Conservation (phyloP, 2,329 filamentous ascomycete species). For the Orbilia oligospora region DNA sequence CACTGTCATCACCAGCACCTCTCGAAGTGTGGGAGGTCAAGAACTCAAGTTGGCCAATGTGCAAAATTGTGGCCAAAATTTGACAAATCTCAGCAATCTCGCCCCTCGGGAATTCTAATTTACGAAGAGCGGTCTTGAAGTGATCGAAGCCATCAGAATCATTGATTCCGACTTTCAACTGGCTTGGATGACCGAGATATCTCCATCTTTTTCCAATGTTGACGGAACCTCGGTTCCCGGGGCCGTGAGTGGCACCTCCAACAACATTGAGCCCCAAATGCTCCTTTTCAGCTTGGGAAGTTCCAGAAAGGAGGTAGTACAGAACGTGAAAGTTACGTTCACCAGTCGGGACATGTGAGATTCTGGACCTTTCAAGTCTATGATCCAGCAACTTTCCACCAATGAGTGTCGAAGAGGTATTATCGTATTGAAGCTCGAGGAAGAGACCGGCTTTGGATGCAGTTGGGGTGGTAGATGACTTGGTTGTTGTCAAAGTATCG, state of each 20-base stretch:
- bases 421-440: conserved; percentile 97
- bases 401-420: conserved; percentile 87
- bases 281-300: conserved; percentile 87
- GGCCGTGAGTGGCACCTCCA: conserved; percentile 67
- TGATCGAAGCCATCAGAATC: conserved; percentile 95
- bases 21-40: conserved; percentile 84
- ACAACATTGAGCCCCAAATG: conserved; percentile 81
- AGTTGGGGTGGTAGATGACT: conserved; percentile 93
- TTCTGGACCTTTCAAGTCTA: conserved; percentile 89
- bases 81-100: conserved; percentile 99
- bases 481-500: conserved; percentile 95
- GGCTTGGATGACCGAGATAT: conserved; percentile 94
- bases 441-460: conserved; percentile 96
- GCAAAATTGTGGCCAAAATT: conserved; percentile 91
- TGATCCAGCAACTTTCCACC: conserved; percentile 96
- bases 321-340: conserved; percentile 96
- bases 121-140: conserved; percentile 94
- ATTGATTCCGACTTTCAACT: conserved; percentile 97
- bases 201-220: conserved; percentile 86
- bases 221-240: conserved; percentile 72
- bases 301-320: conserved; percentile 94
- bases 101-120: conserved; percentile 90
- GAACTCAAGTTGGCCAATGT: conserved; percentile 97
- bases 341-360: conserved; percentile 91
- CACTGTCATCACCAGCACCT: conserved; percentile 87